phyloP scores from a whole-genome alignment of 306 rosid genomes.

The Comarum palustre region DNA sequence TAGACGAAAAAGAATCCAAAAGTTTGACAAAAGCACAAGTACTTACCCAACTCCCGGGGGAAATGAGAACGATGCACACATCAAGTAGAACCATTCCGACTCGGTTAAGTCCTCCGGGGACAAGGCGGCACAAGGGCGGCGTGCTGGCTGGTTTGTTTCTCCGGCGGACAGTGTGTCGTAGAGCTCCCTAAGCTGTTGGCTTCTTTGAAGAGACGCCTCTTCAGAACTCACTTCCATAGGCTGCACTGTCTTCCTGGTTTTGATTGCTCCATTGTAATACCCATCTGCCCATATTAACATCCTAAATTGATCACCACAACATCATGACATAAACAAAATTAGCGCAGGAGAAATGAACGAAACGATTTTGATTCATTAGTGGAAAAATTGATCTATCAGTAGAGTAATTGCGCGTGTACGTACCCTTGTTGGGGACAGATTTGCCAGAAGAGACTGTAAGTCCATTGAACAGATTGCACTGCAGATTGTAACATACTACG shows the following conservation, averaged over 20 bases:
- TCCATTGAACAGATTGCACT: constrained; percentile 97
- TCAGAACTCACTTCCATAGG: constrained; percentile 82
- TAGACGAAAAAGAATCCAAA: background rate
- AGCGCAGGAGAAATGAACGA: background rate
- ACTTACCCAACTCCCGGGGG: constrained; percentile 83
- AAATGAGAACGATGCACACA: constrained; percentile 94
- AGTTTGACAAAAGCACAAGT: background rate
- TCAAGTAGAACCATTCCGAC: constrained; percentile 96
- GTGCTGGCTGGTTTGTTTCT: constrained; percentile 69
- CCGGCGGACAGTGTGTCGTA: constrained; percentile 73
- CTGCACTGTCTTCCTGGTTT: constrained; percentile 88
- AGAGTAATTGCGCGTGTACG: background rate
- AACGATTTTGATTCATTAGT: background rate
- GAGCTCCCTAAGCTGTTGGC: constrained; percentile 91
- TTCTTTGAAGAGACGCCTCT: constrained; percentile 76
- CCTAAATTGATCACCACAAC: constrained; percentile 34
- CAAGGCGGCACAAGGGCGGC: constrained; percentile 80
- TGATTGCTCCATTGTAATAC: constrained; percentile 91
- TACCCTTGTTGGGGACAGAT: constrained; percentile 81
- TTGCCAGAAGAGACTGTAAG: constrained; percentile 95
- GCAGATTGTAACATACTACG: constrained; percentile 76
- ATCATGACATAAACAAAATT: constrained; percentile 4
- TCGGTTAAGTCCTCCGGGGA: constrained; percentile 96
- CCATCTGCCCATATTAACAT: constrained; percentile 86
- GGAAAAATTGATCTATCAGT: background rate